Evolutionary conservation across 2,329 filamentous ascomycete genomes (phyloP).

Genomic region (Thermothelomyces thermophilus): DNA sequence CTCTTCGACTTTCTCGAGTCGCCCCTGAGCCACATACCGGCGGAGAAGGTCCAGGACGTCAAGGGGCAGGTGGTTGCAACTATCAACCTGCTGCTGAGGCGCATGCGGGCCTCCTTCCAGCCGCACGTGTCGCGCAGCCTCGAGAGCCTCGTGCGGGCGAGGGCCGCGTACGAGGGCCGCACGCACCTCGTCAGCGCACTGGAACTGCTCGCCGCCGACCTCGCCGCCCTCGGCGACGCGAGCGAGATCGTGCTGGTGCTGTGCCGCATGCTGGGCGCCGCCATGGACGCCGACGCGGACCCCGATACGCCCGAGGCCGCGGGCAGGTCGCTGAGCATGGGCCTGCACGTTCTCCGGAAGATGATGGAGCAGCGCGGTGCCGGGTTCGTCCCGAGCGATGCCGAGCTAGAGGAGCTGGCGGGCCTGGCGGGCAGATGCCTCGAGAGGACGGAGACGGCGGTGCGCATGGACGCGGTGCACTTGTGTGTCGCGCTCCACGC

Average conservation of each 20-base stretch:
- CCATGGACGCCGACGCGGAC: conserved; percentile 31
- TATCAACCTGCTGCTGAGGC: conserved; percentile 64
- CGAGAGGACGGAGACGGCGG: conserved; percentile 54
- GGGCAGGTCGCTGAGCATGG: conserved; percentile 48
- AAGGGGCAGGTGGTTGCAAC: conserved; percentile 70
- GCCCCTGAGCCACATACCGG: conserved; percentile 45
- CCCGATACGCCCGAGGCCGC: conserved; percentile 24
- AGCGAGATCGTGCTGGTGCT: conserved; percentile 53
- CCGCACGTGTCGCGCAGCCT: conserved; percentile 63
- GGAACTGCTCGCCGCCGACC: conserved; percentile 65
- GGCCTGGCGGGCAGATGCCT: conserved; percentile 50
- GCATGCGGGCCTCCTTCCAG: conserved; percentile 58
- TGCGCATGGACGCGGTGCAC: conserved; percentile 70
- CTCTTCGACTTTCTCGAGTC: conserved; percentile 68
- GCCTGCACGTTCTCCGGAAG: conserved; percentile 55
- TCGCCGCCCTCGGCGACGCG: conserved; percentile 59
- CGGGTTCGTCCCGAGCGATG: conserved; percentile 43
- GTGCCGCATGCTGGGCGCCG: conserved; percentile 41
- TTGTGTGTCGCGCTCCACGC: conserved; percentile 68
- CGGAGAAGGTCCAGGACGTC: conserved; percentile 63
- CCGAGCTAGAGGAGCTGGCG: conserved; percentile 46
- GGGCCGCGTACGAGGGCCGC: conserved; percentile 59
- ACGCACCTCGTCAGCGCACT: conserved; percentile 69
- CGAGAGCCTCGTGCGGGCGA: conserved; percentile 58
- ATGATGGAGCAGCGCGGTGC: conserved; percentile 46